A percentile compares a stretch with the other conserved stretches of the same genome.
Evolutionary conservation across 192 early-diverging fungal genomes (phyloP).

Genomic region (Radiomyces spectabilis): DNA sequence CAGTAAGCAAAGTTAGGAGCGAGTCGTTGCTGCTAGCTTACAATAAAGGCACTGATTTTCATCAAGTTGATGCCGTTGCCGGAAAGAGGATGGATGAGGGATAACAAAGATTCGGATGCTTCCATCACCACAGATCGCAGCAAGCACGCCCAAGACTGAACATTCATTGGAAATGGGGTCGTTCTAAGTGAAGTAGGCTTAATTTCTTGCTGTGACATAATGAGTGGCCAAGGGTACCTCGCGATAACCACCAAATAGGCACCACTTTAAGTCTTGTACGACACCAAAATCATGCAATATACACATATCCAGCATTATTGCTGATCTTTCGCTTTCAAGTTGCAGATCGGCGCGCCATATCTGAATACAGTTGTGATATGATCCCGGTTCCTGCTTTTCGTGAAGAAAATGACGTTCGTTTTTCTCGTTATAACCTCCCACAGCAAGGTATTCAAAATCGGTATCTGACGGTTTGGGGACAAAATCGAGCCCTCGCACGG

Average conservation of each 20-base stretch:
- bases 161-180: too few relatives aligned
- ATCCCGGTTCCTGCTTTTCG: too few relatives aligned
- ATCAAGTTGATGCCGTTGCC: background rate
- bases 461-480: conserved; percentile 11
- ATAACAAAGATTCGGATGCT: conserved; percentile 12
- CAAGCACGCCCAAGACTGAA: conserved; percentile 24
- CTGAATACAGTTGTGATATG: conserved; percentile 24
- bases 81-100: conserved; percentile 14
- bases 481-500: conserved; percentile 27
- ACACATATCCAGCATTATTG: conserved; percentile 26
- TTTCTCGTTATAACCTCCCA: conserved; percentile 23
- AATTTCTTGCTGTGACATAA: too few relatives aligned
- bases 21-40: background rate
- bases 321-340: background rate
- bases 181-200: too few relatives aligned
- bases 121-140: conserved; percentile 21
- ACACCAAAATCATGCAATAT: conserved; percentile 30
- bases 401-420: conserved; percentile 15
- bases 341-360: conserved; percentile 23
- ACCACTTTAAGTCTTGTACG: conserved; percentile 27
- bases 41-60: too few relatives aligned
- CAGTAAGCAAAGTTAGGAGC: too few relatives aligned
- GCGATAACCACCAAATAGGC: conserved; percentile 27
- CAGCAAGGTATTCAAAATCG: conserved; percentile 23
- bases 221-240: too few relatives aligned